Percentiles rank a stretch among this genome's conserved stretches.
phyloP scores from a whole-genome alignment of 2,329 filamentous ascomycete species.

The Fusarium sp. region DNA sequence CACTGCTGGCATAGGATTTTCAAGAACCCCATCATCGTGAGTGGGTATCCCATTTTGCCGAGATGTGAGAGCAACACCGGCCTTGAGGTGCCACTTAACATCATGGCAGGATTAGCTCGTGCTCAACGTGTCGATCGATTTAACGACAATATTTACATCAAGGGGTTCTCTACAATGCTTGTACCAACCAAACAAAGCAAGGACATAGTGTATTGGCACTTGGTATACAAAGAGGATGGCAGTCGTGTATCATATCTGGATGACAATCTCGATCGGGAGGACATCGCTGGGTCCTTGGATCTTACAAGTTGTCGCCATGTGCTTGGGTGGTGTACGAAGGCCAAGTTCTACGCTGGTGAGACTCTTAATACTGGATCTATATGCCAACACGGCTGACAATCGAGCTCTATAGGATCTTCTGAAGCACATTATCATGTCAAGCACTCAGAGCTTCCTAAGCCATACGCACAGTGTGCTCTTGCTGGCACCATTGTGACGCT shows the following conservation, averaged over 20 bases:
- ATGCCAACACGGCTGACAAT: too few species aligned
- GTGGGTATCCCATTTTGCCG: not conserved
- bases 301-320: not conserved
- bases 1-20: not conserved
- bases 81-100: not conserved
- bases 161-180: not conserved
- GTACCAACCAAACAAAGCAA: not conserved
- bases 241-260: not conserved
- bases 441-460: not conserved
- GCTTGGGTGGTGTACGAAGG: constrained; percentile 1
- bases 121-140: not conserved
- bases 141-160: not conserved
- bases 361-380: not conserved
- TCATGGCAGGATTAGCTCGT: not conserved
- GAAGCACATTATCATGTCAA: not conserved
- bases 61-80: not conserved
- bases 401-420: not conserved
- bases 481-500: not conserved
- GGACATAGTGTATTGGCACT: not conserved
- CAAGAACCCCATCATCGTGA: not conserved
- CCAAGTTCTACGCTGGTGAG: not conserved
- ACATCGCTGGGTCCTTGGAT: accelerated
- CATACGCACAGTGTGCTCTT: not conserved
- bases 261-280: not conserved
- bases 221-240: not conserved